Conservation (phyloP, 768 basidiomycete species). For the Phanerochaete carnosa region DNA sequence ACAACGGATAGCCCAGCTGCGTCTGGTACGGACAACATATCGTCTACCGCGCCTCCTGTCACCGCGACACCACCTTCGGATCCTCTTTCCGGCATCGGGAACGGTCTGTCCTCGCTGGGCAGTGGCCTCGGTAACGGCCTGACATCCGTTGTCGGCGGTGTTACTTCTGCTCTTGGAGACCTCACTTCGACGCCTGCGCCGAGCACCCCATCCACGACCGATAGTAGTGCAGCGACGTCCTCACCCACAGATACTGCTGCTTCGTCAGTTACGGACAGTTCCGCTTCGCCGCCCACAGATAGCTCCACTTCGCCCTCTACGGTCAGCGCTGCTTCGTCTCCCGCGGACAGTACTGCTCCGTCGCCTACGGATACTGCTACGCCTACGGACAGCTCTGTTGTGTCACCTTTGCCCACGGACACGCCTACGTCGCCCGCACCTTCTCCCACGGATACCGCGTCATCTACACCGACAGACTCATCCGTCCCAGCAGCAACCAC, state of each 20-base stretch:
- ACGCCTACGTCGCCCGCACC: not conserved
- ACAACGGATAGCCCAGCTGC: conserved; percentile 11
- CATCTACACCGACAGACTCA: not conserved
- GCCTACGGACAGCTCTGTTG: not conserved
- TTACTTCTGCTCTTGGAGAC: not conserved
- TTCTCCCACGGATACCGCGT: not conserved
- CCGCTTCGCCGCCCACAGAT: not conserved
- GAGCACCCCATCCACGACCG: not conserved
- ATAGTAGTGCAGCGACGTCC: not conserved
- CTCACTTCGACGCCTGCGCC: not conserved
- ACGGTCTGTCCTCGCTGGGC: not conserved
- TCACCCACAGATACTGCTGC: not conserved
- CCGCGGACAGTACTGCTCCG: conserved; percentile 2
- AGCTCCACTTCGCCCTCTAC: not conserved
- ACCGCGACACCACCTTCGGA: conserved; percentile 5
- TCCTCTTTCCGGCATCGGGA: not conserved
- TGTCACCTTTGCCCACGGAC: not conserved
- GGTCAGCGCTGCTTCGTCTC: not conserved
- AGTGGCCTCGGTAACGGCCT: not conserved
- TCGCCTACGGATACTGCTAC: not conserved
- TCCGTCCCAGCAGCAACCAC: not conserved
- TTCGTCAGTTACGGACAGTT: not conserved
- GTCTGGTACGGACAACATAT: conserved; percentile 1
- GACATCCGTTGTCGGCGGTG: not conserved
- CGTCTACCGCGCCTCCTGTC: not conserved